phyloP scores from a whole-genome alignment of 306 rosid genomes.

The Hylodesmum podocarpum region DNA sequence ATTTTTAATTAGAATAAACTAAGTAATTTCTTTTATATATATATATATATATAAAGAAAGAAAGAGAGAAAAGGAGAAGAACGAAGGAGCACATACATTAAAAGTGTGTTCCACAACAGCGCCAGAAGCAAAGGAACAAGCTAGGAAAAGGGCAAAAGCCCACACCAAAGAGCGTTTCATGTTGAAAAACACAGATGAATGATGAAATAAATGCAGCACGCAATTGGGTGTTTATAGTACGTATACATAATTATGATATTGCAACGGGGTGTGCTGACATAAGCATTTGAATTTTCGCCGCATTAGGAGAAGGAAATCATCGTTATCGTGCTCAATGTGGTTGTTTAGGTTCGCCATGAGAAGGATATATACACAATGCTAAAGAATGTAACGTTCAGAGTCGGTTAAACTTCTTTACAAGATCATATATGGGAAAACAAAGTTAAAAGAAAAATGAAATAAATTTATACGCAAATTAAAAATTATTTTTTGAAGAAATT shows the following conservation, averaged over 20 bases:
- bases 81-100: slow-evolving; percentile 14
- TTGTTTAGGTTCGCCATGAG: background rate
- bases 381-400: no score
- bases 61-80: background rate
- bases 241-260: background rate
- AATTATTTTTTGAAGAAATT: no score
- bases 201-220: background rate
- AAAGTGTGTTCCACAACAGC: slow-evolving; percentile 44
- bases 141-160: slow-evolving; percentile 34
- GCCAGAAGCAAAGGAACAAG: slow-evolving; percentile 47
- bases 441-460: no score
- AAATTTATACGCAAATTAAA: no score
- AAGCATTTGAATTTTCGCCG: slow-evolving; percentile 9
- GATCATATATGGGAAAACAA: no score
- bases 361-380: background rate
- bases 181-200: background rate
- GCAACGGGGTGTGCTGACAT: background rate
- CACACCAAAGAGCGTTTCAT: slow-evolving; percentile 24
- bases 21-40: no score
- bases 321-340: background rate
- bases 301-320: background rate
- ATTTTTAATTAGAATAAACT: no score
- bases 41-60: background rate
- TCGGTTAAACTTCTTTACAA: no score
- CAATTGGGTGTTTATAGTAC: background rate